phyloP scores from a whole-genome alignment of 31 red algal genomes.

The Odonthalia washingtoniensis region DNA sequence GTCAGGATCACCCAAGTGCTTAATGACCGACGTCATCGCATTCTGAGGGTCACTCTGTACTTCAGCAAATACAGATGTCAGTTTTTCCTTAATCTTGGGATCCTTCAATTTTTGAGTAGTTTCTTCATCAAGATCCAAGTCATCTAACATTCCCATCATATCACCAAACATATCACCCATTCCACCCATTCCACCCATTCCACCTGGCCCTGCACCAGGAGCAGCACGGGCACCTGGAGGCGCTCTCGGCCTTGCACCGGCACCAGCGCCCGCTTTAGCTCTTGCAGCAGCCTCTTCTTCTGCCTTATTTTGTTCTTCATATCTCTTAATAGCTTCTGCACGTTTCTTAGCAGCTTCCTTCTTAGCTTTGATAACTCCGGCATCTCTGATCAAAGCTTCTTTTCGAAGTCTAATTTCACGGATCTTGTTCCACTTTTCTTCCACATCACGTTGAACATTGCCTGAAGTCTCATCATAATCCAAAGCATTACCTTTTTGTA shows the following conservation, averaged over 20 bases:
- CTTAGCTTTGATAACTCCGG: constrained; percentile 11
- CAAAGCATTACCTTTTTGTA: constrained; percentile 60
- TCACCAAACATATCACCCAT: neutral
- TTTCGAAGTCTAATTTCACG: constrained; percentile 48
- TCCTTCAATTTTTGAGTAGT: constrained; percentile 60
- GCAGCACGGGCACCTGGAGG: neutral
- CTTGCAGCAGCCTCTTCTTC: constrained; percentile 22
- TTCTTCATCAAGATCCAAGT: constrained; percentile 45
- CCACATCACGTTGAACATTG: constrained; percentile 46
- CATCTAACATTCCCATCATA: constrained; percentile 44
- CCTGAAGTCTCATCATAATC: constrained; percentile 73
- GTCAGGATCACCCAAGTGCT: constrained; percentile 73
- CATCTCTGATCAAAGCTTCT: constrained; percentile 55
- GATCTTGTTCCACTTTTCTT: constrained; percentile 62
- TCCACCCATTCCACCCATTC: constrained; percentile 36
- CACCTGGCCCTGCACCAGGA: constrained; percentile 37
- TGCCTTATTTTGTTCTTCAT: constrained; percentile 52
- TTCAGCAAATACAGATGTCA: constrained; percentile 41
- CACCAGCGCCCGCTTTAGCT: neutral
- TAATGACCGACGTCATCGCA: constrained; percentile 55
- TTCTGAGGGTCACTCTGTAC: constrained; percentile 49
- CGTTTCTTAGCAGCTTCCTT: constrained; percentile 36
- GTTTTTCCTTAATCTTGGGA: constrained; percentile 53
- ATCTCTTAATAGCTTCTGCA: constrained; percentile 35
- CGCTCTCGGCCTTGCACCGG: constrained; percentile 21